phyloP scores from a whole-genome alignment of 176 grass and related monocot genomes.

The Juncus effusus region DNA sequence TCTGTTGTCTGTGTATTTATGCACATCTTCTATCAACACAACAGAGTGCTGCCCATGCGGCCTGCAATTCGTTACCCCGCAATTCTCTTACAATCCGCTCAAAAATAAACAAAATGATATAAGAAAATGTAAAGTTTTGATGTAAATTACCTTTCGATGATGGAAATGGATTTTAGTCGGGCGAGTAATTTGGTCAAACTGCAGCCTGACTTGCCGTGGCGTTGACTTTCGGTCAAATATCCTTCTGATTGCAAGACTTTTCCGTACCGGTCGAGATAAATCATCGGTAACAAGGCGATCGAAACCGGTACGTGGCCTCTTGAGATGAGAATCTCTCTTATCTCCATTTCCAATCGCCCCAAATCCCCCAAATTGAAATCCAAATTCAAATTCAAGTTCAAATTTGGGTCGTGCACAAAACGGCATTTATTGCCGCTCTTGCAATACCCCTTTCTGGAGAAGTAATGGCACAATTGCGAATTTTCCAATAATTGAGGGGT shows the following conservation, averaged over 20 bases:
- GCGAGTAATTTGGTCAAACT: conserved; percentile 80
- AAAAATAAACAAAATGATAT: background rate
- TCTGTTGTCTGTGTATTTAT: conserved; percentile 43
- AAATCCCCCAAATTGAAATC: conserved; percentile 9
- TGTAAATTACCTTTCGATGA: conserved; percentile 56
- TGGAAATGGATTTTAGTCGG: conserved; percentile 58
- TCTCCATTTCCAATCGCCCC: conserved; percentile 8
- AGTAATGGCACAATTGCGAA: conserved; percentile 31
- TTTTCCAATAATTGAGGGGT: background rate
- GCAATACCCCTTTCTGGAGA: conserved; percentile 38
- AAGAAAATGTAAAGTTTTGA: conserved; percentile 7
- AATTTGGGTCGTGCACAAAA: conserved; percentile 33
- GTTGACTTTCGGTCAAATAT: conserved; percentile 89
- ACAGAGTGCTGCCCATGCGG: conserved; percentile 85
- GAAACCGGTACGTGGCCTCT: conserved; percentile 63
- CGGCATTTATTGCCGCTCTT: conserved; percentile 41
- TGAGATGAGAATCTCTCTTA: conserved; percentile 31
- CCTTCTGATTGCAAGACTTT: conserved; percentile 80
- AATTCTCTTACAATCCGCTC: background rate
- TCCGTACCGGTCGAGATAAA: conserved; percentile 77
- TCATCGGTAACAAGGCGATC: conserved; percentile 67
- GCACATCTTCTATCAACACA: conserved; percentile 62
- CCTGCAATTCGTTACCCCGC: conserved; percentile 23
- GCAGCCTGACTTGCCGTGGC: conserved; percentile 67
- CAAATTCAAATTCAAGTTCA: conserved; percentile 4